Evolutionary conservation across 768 basidiomycete genomes (phyloP).

Genomic region (Pleurotus ostreatus): DNA sequence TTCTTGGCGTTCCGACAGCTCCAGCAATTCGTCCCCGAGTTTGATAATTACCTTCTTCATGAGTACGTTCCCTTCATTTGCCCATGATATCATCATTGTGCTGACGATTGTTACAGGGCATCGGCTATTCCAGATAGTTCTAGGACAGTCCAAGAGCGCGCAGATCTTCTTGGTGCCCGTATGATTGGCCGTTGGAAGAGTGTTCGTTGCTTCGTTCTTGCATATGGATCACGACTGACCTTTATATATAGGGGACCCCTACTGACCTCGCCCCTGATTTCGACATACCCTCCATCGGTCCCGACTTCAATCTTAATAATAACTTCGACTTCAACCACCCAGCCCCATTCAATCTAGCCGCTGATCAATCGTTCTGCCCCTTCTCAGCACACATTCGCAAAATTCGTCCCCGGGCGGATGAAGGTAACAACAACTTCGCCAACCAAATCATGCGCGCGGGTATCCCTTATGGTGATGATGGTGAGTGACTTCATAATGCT

Average conservation of each 20-base stretch:
- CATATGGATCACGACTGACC: not conserved
- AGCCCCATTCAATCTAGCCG: not conserved
- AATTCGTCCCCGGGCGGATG: conserved; percentile 22
- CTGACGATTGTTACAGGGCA: conserved; percentile 8
- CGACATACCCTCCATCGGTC: conserved; percentile 15
- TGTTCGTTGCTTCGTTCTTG: conserved; percentile 8
- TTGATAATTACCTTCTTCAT: conserved; percentile 18
- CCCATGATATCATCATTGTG: too few species aligned
- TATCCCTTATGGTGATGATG: conserved; percentile 29
- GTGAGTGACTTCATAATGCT: not conserved
- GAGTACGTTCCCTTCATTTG: not conserved
- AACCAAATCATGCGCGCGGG: conserved; percentile 26
- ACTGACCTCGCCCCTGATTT: conserved; percentile 4
- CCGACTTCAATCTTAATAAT: conserved; percentile 17
- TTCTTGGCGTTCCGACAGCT: conserved; percentile 32
- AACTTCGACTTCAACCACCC: conserved; percentile 22
- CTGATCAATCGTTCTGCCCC: conserved; percentile 18
- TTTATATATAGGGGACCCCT: conserved; percentile 6
- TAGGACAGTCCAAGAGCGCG: conserved; percentile 16
- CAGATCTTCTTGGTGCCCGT: conserved; percentile 25
- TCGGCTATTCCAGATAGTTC: conserved; percentile 10
- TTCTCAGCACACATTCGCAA: conserved; percentile 24
- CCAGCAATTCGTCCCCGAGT: conserved; percentile 28
- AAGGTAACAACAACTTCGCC: conserved; percentile 7
- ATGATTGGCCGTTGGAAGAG: conserved; percentile 30